Evolutionary conservation across 306 rosid species (phyloP).

Genomic region (Prunus salicina): DNA sequence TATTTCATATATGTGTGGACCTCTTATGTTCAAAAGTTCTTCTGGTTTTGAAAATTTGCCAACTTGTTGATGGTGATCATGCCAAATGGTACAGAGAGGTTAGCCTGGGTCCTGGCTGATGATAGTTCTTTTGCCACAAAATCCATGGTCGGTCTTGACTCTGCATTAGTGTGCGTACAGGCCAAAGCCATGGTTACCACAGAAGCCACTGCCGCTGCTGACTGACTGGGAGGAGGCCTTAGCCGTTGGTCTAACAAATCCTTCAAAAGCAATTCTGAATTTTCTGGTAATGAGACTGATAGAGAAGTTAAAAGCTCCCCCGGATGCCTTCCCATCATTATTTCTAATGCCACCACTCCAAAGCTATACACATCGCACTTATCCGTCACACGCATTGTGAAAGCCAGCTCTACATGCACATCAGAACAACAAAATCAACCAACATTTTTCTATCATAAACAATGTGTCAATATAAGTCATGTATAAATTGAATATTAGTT

Average conservation of each 20-base stretch:
- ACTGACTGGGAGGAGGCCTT: slow-evolving; percentile 26
- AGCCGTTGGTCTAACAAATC: slow-evolving; percentile 51
- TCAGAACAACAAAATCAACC: background rate
- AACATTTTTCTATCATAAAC: too few species aligned
- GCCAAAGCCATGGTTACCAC: slow-evolving; percentile 39
- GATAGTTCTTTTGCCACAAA: too few species aligned
- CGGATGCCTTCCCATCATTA: slow-evolving; percentile 65
- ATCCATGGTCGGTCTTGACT: too few species aligned
- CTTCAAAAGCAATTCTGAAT: slow-evolving; percentile 30
- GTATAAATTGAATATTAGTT: background rate
- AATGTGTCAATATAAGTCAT: background rate
- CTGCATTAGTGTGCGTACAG: slow-evolving; percentile 21
- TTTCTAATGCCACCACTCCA: slow-evolving; percentile 55
- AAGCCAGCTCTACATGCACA: slow-evolving; percentile 47
- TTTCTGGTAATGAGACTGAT: slow-evolving; percentile 15
- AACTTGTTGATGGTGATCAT: too few species aligned
- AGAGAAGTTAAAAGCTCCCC: slow-evolving; percentile 38
- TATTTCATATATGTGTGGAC: too few species aligned
- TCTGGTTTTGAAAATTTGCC: too few species aligned
- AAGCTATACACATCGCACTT: slow-evolving; percentile 63
- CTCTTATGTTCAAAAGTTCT: too few species aligned
- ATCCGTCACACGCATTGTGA: slow-evolving; percentile 44
- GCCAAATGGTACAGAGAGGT: too few species aligned
- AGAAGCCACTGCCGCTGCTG: slow-evolving; percentile 28
- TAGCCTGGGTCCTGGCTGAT: too few species aligned